A percentile compares a stretch with the other conserved stretches of the same genome.
Evolutionary conservation across 176 grass and related monocot species (phyloP).

Genomic region (Lolium perenne): DNA sequence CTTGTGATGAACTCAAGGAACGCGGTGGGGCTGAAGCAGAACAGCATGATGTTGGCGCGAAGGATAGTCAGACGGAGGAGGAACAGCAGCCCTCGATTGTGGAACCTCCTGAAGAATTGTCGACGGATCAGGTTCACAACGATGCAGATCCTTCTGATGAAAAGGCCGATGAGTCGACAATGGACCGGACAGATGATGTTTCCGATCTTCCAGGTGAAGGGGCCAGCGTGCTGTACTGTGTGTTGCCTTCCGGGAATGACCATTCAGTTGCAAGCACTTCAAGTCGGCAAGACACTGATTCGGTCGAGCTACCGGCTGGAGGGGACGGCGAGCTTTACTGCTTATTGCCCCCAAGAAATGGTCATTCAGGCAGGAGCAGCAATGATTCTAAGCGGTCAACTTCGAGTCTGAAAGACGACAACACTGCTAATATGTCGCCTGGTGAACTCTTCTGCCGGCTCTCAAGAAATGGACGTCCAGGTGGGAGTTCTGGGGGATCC

Average conservation of each 20-base stretch:
- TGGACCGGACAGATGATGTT: slow-evolving; percentile 17
- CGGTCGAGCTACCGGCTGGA: slow-evolving; percentile 28
- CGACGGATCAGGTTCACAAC: neutral
- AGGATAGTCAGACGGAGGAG: neutral
- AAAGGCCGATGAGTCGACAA: slow-evolving; percentile 2
- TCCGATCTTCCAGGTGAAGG: slow-evolving; percentile 45
- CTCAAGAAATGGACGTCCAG: slow-evolving; percentile 16
- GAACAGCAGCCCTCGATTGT: slow-evolving; percentile 20
- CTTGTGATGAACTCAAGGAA: slow-evolving; percentile 23
- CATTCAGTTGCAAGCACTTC: slow-evolving; percentile 54
- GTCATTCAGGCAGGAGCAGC: slow-evolving; percentile 44
- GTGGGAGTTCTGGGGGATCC: slow-evolving; percentile 48
- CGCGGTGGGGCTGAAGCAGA: neutral
- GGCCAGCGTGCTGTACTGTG: slow-evolving; percentile 58
- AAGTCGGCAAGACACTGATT: slow-evolving; percentile 37
- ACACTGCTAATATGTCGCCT: too few relatives aligned
- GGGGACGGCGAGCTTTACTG: slow-evolving; percentile 67
- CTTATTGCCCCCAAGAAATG: slow-evolving; percentile 58
- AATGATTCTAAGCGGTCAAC: slow-evolving; percentile 52
- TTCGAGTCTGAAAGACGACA: slow-evolving; percentile 30
- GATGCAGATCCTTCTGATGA: slow-evolving; percentile 9
- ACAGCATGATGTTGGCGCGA: slow-evolving; percentile 35
- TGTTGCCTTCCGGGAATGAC: slow-evolving; percentile 41
- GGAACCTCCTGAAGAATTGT: neutral
- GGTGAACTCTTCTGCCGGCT: slow-evolving; percentile 43